A percentile compares a stretch with the other conserved stretches of the same genome.
phyloP scores from a whole-genome alignment of 106 monocot genomes.

The Dioscorea dumetorum region DNA sequence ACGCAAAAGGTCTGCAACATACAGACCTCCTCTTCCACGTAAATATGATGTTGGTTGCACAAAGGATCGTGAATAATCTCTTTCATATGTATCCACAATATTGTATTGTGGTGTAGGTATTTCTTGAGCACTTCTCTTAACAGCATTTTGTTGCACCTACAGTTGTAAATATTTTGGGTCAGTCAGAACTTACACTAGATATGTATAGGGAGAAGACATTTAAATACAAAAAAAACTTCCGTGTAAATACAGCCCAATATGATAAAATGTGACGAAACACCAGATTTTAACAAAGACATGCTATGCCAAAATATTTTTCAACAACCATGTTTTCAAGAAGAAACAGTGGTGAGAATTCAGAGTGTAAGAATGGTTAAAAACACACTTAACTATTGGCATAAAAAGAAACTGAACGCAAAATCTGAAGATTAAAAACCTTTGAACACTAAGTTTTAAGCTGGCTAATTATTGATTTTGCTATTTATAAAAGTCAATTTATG shows the following conservation, averaged over 20 bases:
- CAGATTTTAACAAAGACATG: not conserved
- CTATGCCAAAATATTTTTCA: not conserved
- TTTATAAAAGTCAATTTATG: no score
- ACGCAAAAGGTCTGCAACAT: no score
- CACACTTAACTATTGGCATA: no score
- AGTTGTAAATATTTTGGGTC: not conserved
- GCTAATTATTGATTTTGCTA: no score
- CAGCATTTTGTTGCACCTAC: conserved; percentile 43
- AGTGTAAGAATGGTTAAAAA: no score
- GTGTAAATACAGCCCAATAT: not conserved
- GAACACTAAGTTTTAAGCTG: no score
- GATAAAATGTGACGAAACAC: not conserved
- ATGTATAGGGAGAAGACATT: not conserved
- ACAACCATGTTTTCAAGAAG: not conserved
- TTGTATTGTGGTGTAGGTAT: conserved; percentile 90
- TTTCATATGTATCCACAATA: conserved; percentile 89
- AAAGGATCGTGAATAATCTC: conserved; percentile 85
- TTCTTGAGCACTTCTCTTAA: conserved; percentile 56
- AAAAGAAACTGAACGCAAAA: no score
- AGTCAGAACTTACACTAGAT: not conserved
- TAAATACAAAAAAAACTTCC: not conserved
- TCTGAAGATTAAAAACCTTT: no score
- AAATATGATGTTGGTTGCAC: conserved; percentile 77
- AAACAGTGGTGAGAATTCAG: no score
- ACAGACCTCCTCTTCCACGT: conserved; percentile 94